Evolutionary conservation across 495 filamentous ascomycete genomes (phyloP), one percentile per base, ranked within the genome.

Genomic region (Geopyxis carbonaria): DNA sequence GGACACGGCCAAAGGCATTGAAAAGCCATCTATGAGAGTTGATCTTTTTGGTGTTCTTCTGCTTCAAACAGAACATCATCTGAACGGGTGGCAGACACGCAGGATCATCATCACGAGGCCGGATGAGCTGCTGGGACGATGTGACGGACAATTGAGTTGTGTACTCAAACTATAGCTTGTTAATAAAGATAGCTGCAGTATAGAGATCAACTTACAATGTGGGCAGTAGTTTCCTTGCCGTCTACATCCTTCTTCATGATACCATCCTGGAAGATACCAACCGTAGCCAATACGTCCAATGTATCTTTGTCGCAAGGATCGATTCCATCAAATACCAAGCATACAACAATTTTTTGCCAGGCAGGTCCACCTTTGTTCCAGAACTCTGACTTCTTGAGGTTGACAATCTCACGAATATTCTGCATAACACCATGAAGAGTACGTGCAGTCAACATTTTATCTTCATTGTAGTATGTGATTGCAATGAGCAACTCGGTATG

Each of bases 121-220:
- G 78, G 55, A 95, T 87, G 33, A 99, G 76, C 64, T 94, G 87
- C 64, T 99, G 91, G 56, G 71, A 83, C 2, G 91, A 74, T 11
- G 50, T 58, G 24, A 61, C 51, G 4, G 52, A 54, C 22, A 62
- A 46, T 31, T 62, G 58, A 20, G 59, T 62, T 4, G 57, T 61
- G 22, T 62, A 61, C 40, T 58, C 53, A 14, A 56, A 56, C 53
- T 56, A 31, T 2, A 28, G 20, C 16, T 7, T 29, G 29, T 55
- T 29, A n/a, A n/a, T n/a, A n/a, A n/a, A n/a, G n/a, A n/a, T n/a
- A 50, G 40, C 40, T 34, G 28, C 20, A 13, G 14, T 48, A 36
- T 34, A 25, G 15, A 21, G 36, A 6, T 20, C 24, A 43, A 40
- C 57, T 47, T 47, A 60, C 58, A 28, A 62, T 57, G 40, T 62